Evolutionary conservation across 1,284 basidiomycete genomes (phyloP).

Genomic region (Heterobasidion irregulare): DNA sequence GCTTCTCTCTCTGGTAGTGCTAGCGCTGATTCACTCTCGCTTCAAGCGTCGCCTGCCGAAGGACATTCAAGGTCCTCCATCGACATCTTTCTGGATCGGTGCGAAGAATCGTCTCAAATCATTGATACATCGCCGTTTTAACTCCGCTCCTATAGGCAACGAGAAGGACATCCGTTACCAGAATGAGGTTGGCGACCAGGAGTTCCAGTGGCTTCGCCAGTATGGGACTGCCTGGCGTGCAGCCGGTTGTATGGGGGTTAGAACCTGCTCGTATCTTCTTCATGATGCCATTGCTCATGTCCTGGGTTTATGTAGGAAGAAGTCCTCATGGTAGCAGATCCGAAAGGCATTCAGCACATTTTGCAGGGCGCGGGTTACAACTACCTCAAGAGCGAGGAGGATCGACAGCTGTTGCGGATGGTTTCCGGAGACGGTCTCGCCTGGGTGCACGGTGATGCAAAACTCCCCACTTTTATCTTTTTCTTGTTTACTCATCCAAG

Average conservation of each 20-base stretch:
- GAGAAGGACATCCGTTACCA: constrained; percentile 13
- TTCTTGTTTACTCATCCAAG: background rate
- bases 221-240: constrained; percentile 23
- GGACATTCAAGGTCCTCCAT: constrained; percentile 6
- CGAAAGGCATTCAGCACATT: constrained; percentile 33
- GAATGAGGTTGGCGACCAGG: constrained; percentile 22
- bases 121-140: background rate
- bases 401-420: constrained; percentile 1
- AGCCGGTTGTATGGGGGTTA: constrained; percentile 19
- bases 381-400: constrained; percentile 24
- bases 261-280: background rate
- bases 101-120: background rate
- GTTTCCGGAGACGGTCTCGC: constrained; percentile 1
- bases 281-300: constrained; percentile 1
- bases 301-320: constrained; percentile 16
- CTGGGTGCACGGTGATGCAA: constrained; percentile 1
- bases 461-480: background rate
- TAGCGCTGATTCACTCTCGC: too few species aligned
- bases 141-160: constrained; percentile 14
- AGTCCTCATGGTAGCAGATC: constrained; percentile 26
- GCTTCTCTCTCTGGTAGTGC: too few species aligned
- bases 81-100: constrained; percentile 6
- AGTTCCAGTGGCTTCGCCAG: constrained; percentile 19
- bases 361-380: constrained; percentile 29
- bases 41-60: background rate